A percentile compares a stretch with the other conserved stretches of the same genome.
Evolutionary conservation across 2,329 filamentous ascomycete species (phyloP).

Genomic region (Aspergillus ochraceus): DNA sequence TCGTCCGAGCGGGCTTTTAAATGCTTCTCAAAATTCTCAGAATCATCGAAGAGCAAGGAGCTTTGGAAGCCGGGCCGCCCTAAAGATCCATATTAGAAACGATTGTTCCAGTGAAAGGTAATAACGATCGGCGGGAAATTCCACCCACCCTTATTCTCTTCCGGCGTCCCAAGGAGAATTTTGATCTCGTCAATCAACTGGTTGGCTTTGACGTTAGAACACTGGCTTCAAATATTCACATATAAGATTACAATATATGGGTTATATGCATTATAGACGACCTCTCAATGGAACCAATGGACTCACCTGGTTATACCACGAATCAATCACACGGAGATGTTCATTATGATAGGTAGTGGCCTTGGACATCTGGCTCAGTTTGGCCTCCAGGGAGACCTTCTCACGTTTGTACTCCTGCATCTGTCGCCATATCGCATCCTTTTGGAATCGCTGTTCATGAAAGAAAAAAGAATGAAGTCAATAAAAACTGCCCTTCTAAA

Average conservation of each 20-base stretch:
- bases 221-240: constrained; percentile 15
- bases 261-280: background rate
- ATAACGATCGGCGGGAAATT: background rate
- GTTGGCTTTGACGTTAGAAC: background rate
- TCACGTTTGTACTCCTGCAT: constrained; percentile 98
- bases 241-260: background rate
- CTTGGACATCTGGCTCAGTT: constrained; percentile 77
- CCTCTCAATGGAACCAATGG: background rate
- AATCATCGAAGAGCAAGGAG: constrained; percentile 56
- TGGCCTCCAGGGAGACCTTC: constrained; percentile 75
- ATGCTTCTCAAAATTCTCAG: constrained; percentile 71
- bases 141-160: constrained; percentile 31
- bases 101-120: background rate
- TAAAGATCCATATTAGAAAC: constrained; percentile 1
- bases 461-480: constrained; percentile 22
- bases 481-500: background rate
- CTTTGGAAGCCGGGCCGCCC: constrained; percentile 47
- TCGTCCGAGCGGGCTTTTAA: constrained; percentile 72
- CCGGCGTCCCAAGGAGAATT: constrained; percentile 35
- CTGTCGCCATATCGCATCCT: constrained; percentile 94
- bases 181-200: constrained; percentile 51
- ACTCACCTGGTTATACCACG: constrained; percentile 89
- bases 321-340: constrained; percentile 84
- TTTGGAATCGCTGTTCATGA: constrained; percentile 73
- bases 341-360: constrained; percentile 83